These are phyloP conservation scores for Colletotrichum coccodes DNA, from an alignment of 2,329 filamentous ascomycete genomes.

Conservation along the genomic window DNA sequence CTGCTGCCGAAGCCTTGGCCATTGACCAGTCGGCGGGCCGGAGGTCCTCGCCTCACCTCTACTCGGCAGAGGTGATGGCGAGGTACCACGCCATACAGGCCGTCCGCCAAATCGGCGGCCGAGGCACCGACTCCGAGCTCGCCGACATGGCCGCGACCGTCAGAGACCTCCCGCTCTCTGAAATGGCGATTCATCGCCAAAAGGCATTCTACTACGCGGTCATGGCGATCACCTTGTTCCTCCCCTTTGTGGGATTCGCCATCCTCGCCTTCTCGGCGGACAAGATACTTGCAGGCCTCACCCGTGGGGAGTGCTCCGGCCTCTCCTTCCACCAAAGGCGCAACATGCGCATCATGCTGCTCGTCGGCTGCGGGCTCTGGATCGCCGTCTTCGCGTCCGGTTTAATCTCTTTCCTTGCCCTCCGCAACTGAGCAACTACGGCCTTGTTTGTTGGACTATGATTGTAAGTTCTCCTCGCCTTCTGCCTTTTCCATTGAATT, in stretches of 20 bases:
- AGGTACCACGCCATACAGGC: constrained; percentile 10
- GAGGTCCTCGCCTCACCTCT: constrained; percentile 17
- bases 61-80: not conserved
- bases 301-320: constrained; percentile 28
- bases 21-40: constrained; percentile 8
- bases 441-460: constrained; percentile 3
- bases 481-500: not conserved
- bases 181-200: constrained; percentile 13
- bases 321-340: constrained; percentile 20
- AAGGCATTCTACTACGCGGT: constrained; percentile 8
- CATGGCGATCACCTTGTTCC: constrained; percentile 6
- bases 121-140: constrained; percentile 28
- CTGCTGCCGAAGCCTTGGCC: constrained; percentile 14
- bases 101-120: constrained; percentile 14
- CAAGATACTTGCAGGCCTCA: not conserved
- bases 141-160: constrained; percentile 23
- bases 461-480: not conserved
- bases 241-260: constrained; percentile 16
- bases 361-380: constrained; percentile 23
- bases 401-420: constrained; percentile 12
- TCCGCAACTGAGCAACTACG: not conserved
- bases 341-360: constrained; percentile 24
- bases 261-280: constrained; percentile 7
- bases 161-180: constrained; percentile 1
- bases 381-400: not conserved